These are phyloP conservation scores for Schizophyllum commune DNA, from an alignment of 1,284 basidiomycete genomes.

Conservation along the genomic window DNA sequence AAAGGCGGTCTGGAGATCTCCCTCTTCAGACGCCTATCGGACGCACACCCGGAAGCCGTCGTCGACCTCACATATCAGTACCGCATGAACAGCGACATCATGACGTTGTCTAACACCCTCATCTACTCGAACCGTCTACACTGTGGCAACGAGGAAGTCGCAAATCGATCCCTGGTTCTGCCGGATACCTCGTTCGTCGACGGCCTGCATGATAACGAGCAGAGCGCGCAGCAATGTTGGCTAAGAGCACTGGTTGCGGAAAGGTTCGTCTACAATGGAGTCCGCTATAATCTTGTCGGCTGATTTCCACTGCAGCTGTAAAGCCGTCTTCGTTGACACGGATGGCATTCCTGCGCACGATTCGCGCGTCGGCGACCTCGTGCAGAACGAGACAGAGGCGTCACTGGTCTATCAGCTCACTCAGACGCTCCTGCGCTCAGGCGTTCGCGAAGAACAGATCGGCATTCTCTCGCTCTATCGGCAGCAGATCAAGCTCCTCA, in stretches of 20 bases:
- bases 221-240: constrained; percentile 55
- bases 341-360: constrained; percentile 73
- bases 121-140: constrained; percentile 77
- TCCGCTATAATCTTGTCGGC: constrained; percentile 2
- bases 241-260: constrained; percentile 58
- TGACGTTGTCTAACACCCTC: constrained; percentile 86
- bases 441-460: constrained; percentile 65
- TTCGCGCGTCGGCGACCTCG: constrained; percentile 76
- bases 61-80: constrained; percentile 86
- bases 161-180: constrained; percentile 50
- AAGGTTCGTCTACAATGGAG: constrained; percentile 32
- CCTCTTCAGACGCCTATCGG: constrained; percentile 83
- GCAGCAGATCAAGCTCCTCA: constrained; percentile 88
- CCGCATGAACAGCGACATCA: constrained; percentile 96
- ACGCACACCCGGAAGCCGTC: constrained; percentile 79
- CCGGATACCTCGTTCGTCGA: constrained; percentile 37
- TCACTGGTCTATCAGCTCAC: constrained; percentile 55
- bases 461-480: constrained; percentile 90
- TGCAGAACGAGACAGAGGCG: constrained; percentile 86
- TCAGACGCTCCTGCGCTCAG: constrained; percentile 56
- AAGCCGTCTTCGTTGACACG: constrained; percentile 91
- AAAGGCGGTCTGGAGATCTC: constrained; percentile 85
- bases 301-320: constrained; percentile 42
- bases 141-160: constrained; percentile 73
- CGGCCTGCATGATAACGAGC: constrained; percentile 28